Percentiles rank a stretch among this genome's conserved stretches.
Evolutionary conservation across 2,329 filamentous ascomycete species (phyloP).

Genomic region (Hypocrella siamensis): DNA sequence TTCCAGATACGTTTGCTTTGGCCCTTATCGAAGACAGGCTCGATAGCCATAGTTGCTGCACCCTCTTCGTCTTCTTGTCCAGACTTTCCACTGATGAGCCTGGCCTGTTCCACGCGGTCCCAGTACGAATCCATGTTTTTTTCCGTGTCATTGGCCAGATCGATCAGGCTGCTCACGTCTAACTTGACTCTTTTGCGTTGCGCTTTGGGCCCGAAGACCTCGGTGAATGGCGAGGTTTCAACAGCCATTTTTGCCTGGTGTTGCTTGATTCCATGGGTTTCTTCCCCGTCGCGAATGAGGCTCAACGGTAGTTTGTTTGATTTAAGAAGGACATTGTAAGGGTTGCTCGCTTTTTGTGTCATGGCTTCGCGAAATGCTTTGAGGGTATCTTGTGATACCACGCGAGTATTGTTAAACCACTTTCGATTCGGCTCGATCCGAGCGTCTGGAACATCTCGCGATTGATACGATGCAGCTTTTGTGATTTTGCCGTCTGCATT

Average conservation of each 20-base stretch:
- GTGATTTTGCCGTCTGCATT: conserved; percentile 75
- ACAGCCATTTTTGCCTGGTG: conserved; percentile 90
- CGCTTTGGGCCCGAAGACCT: conserved; percentile 86
- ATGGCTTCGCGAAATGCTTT: conserved; percentile 82
- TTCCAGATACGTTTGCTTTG: conserved; percentile 96
- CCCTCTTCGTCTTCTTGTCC: conserved; percentile 37
- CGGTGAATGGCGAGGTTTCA: conserved; percentile 69
- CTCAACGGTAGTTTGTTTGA: conserved; percentile 96
- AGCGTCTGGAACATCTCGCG: conserved; percentile 63
- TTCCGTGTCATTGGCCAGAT: conserved; percentile 65
- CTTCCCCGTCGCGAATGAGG: conserved; percentile 68
- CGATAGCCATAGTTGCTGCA: conserved; percentile 45
- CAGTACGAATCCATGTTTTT: conserved; percentile 71
- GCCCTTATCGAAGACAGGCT: conserved; percentile 86
- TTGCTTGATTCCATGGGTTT: conserved; percentile 70
- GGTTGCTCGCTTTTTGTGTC: conserved; percentile 76
- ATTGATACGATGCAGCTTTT: conserved; percentile 73
- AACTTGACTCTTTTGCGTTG: conserved; percentile 89
- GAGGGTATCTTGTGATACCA: conserved; percentile 78
- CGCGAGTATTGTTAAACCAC: conserved; percentile 92
- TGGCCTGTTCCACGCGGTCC: conserved; percentile 65
- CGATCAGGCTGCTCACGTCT: conserved; percentile 63
- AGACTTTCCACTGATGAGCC: conserved; percentile 56
- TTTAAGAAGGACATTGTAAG: conserved; percentile 89
- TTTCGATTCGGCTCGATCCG: conserved; percentile 91